A percentile compares a stretch with the other conserved stretches of the same genome.
These are phyloP conservation scores for Margaritispora aquatica DNA, from an alignment of 495 filamentous ascomycete genomes.

Conservation along the genomic window DNA sequence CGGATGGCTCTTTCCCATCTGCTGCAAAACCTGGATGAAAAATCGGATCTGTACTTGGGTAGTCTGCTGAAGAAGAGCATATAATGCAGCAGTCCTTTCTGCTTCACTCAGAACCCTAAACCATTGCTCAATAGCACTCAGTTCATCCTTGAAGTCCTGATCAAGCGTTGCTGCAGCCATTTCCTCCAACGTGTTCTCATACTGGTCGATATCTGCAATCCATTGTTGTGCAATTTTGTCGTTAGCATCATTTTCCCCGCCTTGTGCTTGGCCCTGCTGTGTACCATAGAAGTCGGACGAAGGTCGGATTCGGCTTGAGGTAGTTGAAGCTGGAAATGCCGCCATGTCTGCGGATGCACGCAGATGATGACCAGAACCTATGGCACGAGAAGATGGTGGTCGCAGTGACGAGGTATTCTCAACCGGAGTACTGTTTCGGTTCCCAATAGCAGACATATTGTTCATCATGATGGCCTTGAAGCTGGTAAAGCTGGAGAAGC, in stretches of 20 bases:
- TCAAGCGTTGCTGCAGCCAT: slow-evolving; percentile 98
- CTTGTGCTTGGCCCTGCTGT: slow-evolving; percentile 52
- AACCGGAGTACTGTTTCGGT: slow-evolving; percentile 89
- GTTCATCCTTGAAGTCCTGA: slow-evolving; percentile 98
- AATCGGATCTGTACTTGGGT: slow-evolving; percentile 98
- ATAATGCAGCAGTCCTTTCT: slow-evolving; percentile 89
- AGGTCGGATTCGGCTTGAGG: slow-evolving; percentile 80
- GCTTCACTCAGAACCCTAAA: slow-evolving; percentile 96
- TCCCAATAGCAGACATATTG: slow-evolving; percentile 69
- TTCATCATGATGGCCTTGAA: slow-evolving; percentile 33
- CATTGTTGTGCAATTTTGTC: slow-evolving; percentile 96
- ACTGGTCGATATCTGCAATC: slow-evolving; percentile 98
- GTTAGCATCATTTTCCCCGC: slow-evolving; percentile 70
- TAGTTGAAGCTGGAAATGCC: slow-evolving; percentile 66
- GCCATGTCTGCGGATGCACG: slow-evolving; percentile 98
- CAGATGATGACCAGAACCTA: slow-evolving; percentile 76
- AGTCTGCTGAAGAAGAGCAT: slow-evolving; percentile 93
- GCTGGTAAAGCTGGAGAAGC: slow-evolving; percentile 16
- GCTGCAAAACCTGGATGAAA: slow-evolving; percentile 97
- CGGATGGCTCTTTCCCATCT: slow-evolving; percentile 96
- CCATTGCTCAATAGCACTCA: slow-evolving; percentile 99
- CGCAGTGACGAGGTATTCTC: slow-evolving; percentile 81
- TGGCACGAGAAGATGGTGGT: slow-evolving; percentile 77
- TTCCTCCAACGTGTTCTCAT: slow-evolving; percentile 94
- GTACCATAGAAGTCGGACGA: slow-evolving; percentile 92